These are phyloP conservation scores for Abrus precatorius DNA, from an alignment of 306 rosid species.

Conservation along the genomic window DNA sequence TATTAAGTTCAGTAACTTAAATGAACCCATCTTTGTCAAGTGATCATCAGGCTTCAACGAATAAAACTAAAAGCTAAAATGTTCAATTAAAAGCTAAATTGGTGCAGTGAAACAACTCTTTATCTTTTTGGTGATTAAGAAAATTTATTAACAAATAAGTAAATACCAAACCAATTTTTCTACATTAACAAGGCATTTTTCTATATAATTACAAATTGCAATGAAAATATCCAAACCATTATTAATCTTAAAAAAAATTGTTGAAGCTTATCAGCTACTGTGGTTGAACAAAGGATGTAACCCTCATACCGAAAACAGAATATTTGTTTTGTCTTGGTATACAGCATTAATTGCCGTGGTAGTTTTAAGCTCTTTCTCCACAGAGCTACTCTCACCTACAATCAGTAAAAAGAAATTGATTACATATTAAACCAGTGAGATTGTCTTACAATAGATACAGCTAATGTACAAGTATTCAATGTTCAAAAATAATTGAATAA, in stretches of 20 bases:
- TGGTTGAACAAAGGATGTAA: slow-evolving; percentile 41
- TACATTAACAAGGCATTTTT: slow-evolving; percentile 11
- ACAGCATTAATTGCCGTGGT: slow-evolving; percentile 85
- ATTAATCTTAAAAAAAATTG: slow-evolving; percentile 29
- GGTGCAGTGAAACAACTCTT: slow-evolving; percentile 6
- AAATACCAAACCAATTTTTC: slow-evolving; percentile 20
- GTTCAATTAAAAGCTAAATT: slow-evolving; percentile 27
- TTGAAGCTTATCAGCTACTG: slow-evolving; percentile 32
- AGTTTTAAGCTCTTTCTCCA: slow-evolving; percentile 84
- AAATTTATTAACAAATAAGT: neutral
- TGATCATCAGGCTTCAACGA: neutral
- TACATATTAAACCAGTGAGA: slow-evolving; percentile 34
- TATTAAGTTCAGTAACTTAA: neutral
- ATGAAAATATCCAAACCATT: slow-evolving; percentile 10
- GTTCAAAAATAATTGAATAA: slow-evolving; percentile 12
- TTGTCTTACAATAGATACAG: slow-evolving; percentile 15
- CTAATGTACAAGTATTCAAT: neutral
- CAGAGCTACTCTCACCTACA: slow-evolving; percentile 97
- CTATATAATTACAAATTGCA: slow-evolving; percentile 15
- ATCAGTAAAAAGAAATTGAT: slow-evolving; percentile 40
- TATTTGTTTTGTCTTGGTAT: slow-evolving; percentile 98
- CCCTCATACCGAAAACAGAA: slow-evolving; percentile 83
- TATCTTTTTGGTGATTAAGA: neutral
- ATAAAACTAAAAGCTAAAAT: slow-evolving; percentile 4
- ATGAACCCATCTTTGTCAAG: slow-evolving; percentile 26